Evolutionary conservation across 306 rosid species (phyloP), one percentile per base, ranked within the genome.

Genomic region (Vigna nakashimae): DNA sequence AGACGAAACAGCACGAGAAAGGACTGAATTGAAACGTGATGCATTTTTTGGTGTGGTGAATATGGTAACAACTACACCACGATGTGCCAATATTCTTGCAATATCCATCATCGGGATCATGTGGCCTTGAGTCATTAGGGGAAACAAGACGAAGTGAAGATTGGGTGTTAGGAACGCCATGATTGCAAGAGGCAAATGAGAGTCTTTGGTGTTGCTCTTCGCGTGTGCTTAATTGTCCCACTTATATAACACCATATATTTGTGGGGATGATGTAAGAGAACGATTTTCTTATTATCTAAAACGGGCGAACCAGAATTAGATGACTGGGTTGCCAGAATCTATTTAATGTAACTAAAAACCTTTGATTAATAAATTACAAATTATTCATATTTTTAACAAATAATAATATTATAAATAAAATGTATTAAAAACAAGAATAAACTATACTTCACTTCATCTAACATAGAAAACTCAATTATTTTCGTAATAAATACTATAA

Each of bases 1-100:
- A 3, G 82, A 79, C 0, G 40, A 56, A 68, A 82, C 6, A 45
- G 82, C 84, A 30, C 84, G 82, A 58, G 79, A 70, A 52, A 85
- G 65, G 59, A 82, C 77, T 0, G 77, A 75, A 18, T 2, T 53
- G 56, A 82, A 71, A 68, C 86, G 86, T 7, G 82, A 75, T 4
- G 80, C 82, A 16, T 82, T 86, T 67, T 59, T 30, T 10, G 89
- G 86, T 8, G 89, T 86, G 1, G 86, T 82, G 84, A 86, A 79
- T 4, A 86, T 66, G 17, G 89, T 83, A 2, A 86, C 80, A 73
- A 79, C 74, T 0, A 36, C 82, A 70, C 82, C 84, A 49, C 68
- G 83, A 1, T 81, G 80, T 9, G 87, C 87, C 56, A 81, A 70
- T 3, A 83, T 43, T 57, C 74, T 85, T 62, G 88, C 88, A 16